These are phyloP conservation scores for Naganishia vishniacii DNA, from an alignment of 768 basidiomycete species.

Conservation along the genomic window DNA sequence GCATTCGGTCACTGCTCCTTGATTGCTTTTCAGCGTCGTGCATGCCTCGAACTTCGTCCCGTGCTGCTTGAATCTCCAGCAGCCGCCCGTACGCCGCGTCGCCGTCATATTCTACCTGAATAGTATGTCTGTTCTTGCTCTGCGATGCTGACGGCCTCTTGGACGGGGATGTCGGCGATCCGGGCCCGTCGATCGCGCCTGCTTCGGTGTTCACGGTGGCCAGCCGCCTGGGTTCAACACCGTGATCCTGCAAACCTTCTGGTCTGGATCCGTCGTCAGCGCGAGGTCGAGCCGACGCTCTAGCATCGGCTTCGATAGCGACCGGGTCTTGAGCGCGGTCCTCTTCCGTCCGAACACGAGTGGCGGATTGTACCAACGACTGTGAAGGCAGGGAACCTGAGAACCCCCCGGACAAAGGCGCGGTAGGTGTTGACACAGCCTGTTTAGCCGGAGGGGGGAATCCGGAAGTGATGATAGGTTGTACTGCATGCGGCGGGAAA, in stretches of 20 bases:
- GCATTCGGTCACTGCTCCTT: background rate
- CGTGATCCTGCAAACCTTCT: background rate
- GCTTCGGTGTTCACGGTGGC: background rate
- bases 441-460: background rate
- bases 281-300: constrained; percentile 9
- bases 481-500: background rate
- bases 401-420: background rate
- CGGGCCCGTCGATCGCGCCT: background rate
- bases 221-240: background rate
- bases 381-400: background rate
- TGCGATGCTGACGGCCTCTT: constrained; percentile 34
- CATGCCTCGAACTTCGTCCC: background rate
- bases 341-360: constrained; percentile 4
- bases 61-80: background rate
- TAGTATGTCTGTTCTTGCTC: constrained; percentile 72
- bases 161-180: constrained; percentile 1
- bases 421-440: background rate
- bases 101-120: constrained; percentile 91
- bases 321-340: background rate
- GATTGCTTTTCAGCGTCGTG: too few species aligned
- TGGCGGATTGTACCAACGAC: background rate
- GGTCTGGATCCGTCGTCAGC: background rate
- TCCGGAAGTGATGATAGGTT: background rate
- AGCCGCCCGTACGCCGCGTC: constrained; percentile 42
- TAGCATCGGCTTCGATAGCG: constrained; percentile 1